These are phyloP conservation scores for Phialophora tarda DNA, from an alignment of 2,329 filamentous ascomycete species.

Conservation along the genomic window DNA sequence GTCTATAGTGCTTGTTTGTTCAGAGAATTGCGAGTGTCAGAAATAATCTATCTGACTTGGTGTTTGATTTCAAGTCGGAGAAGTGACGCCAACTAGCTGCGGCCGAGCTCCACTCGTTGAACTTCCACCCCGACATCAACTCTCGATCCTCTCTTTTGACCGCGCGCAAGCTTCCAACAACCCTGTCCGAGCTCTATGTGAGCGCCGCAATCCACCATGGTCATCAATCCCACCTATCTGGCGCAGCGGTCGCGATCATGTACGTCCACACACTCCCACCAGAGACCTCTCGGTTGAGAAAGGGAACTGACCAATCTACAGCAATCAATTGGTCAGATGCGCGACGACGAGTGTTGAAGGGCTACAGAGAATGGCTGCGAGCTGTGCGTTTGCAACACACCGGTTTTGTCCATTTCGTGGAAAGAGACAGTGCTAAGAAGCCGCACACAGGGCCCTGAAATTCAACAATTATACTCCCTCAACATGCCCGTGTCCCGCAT, in stretches of 20 bases:
- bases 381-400: constrained; percentile 68
- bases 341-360: constrained; percentile 80
- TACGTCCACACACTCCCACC: constrained; percentile 52
- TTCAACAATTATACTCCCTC: constrained; percentile 96
- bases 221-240: constrained; percentile 92
- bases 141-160: not conserved
- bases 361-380: constrained; percentile 95
- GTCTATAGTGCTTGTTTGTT: not conserved
- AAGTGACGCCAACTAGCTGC: constrained; percentile 3
- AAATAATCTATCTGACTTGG: not conserved
- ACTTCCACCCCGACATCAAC: not conserved
- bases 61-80: not conserved
- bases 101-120: constrained; percentile 18
- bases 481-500: constrained; percentile 85
- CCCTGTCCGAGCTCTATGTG: constrained; percentile 30
- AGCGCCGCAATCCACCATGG: constrained; percentile 61
- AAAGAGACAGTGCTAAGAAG: constrained; percentile 18
- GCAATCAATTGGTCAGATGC: constrained; percentile 90
- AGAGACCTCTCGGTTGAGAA: constrained; percentile 12
- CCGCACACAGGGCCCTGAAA: constrained; percentile 78
- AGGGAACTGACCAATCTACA: constrained; percentile 52
- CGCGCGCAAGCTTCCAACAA: not conserved
- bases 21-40: not conserved
- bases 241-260: constrained; percentile 79
- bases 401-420: not conserved